phyloP scores from a whole-genome alignment of 148 eudicot genomes.

The Fagopyrum esculentum region DNA sequence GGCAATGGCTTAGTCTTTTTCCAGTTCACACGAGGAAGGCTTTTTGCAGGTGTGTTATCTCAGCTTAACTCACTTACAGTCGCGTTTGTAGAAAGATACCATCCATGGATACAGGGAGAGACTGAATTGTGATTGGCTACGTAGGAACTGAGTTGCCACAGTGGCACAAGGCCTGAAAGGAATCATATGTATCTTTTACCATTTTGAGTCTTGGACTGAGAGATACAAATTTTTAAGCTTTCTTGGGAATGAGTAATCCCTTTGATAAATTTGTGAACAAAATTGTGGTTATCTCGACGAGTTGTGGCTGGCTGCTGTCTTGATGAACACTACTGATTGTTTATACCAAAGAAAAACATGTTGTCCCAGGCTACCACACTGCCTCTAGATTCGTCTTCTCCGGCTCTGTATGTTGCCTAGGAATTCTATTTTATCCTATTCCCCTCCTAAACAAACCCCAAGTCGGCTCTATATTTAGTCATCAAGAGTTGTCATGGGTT shows the following conservation, averaged over 20 bases:
- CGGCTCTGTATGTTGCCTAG: background rate
- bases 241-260: background rate
- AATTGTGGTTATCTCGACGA: background rate
- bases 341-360: too few species aligned
- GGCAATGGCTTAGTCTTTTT: background rate
- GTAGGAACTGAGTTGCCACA: background rate
- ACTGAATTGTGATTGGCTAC: background rate
- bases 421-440: too few species aligned
- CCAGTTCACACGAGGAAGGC: background rate
- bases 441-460: too few species aligned
- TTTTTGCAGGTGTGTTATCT: background rate
- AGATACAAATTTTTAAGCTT: background rate
- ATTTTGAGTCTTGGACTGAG: background rate
- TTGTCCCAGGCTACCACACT: background rate
- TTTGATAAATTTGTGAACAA: background rate
- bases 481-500: too few species aligned
- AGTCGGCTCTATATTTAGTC: too few species aligned
- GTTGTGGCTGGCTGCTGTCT: background rate
- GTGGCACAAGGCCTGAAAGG: background rate
- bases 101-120: background rate
- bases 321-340: background rate
- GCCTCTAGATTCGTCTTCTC: background rate
- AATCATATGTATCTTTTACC: background rate
- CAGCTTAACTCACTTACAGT: background rate
- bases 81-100: background rate